Conservation (phyloP, 2,329 filamentous ascomycete genomes). For the Calonectria pauciramosa region DNA sequence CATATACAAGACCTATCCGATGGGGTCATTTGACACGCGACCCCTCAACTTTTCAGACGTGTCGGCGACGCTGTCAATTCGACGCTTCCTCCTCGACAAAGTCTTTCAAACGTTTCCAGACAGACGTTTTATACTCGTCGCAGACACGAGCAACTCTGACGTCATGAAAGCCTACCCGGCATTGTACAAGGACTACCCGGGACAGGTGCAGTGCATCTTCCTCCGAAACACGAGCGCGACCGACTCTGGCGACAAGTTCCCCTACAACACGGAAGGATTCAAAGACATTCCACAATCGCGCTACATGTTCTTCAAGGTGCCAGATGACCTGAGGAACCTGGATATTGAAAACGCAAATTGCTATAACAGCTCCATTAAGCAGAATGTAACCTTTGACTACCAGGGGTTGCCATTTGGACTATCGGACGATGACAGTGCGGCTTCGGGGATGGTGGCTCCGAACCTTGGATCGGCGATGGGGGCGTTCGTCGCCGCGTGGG, state of each 20-base stretch:
- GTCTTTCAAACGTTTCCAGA: conserved; percentile 82
- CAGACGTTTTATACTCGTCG: conserved; percentile 81
- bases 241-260: conserved; percentile 76
- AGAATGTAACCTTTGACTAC: conserved; percentile 79
- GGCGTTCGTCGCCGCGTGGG: conserved; percentile 33
- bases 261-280: conserved; percentile 82
- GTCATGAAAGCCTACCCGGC: conserved; percentile 77
- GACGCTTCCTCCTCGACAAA: conserved; percentile 77
- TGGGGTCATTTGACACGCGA: conserved; percentile 82
- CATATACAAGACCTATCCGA: conserved; percentile 83
- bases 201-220: conserved; percentile 83
- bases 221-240: conserved; percentile 81
- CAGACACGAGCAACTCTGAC: conserved; percentile 82
- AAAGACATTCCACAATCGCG: conserved; percentile 73
- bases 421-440: conserved; percentile 50
- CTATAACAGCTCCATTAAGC: conserved; percentile 72
- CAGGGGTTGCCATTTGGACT: conserved; percentile 70
- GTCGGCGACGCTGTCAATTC: conserved; percentile 78
- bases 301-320: conserved; percentile 85
- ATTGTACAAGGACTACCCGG: conserved; percentile 75
- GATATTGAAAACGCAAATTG: conserved; percentile 79
- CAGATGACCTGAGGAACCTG: conserved; percentile 76
- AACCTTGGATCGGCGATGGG: conserved; percentile 35
- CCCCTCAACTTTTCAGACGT: conserved; percentile 86
- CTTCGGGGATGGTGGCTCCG: conserved; percentile 39